Evolutionary conservation across 805 yeast genomes (phyloP), one percentile per base, ranked within the genome.

Genomic region (Candida sphagnicola): DNA sequence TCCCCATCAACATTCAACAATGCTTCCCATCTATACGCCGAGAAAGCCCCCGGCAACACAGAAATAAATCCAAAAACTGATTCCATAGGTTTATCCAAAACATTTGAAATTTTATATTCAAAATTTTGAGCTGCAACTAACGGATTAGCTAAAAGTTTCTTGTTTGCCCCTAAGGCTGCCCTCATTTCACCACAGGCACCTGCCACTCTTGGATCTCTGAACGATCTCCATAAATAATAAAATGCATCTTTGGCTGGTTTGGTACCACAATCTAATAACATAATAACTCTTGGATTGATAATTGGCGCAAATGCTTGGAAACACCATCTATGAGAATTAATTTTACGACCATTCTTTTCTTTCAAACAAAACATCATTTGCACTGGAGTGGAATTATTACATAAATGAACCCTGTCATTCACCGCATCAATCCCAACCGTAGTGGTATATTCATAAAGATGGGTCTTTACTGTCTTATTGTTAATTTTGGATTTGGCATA

Each of bases 171-270:
- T 38, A 90, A 65, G 59, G 83, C 80, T 0, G 93, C 95, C 47
- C 80, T 82, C 62, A 93, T 91, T 57, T 93, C 98, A 39, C 99
- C 99, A 77, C 99, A 91, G 1, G 97, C 95, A 28, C 99, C 99
- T 2, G 95, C 99, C 15, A 91, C 95, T 38, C 79, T 75, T 2
- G 88, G 83, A 51, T 76, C 77, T 45, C 77, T 78, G 55, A 91
- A 93, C 29, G 90, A 77, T 57, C 80, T 81, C 99, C 99, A 91
- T 40, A 93, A 65, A 49, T 86, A 85, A 59, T 86, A 90, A 37
- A 91, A 77, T 2, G 97, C 82, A 48, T 85, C 87, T 45, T 78
- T 75, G 4, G 85, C 77, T 2, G 98, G 96, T 58, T 82, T 83
- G 1, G 99, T 91, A 52, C 99, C 99, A 16, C 95, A 96, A 63